phyloP scores from a whole-genome alignment of 805 yeast species.

The Candida sithepensis region DNA sequence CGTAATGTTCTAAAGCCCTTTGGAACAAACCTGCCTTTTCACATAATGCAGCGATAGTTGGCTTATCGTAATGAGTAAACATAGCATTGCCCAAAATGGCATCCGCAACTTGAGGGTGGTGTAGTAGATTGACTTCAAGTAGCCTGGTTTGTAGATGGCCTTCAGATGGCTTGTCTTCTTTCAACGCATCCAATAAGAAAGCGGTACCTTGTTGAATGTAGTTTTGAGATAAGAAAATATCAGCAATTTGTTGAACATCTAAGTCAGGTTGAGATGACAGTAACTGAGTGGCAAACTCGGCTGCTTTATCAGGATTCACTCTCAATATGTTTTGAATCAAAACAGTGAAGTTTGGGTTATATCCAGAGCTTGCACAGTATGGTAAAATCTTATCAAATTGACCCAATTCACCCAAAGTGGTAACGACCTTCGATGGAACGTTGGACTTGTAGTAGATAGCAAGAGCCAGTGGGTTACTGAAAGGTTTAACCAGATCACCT shows the following conservation, averaged over 20 bases:
- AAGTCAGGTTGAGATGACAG: conserved; percentile 60
- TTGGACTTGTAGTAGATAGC: conserved; percentile 86
- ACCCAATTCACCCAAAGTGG: conserved; percentile 89
- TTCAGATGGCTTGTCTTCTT: conserved; percentile 89
- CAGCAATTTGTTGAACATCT: conserved; percentile 84
- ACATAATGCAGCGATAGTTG: conserved; percentile 85
- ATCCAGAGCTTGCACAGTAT: conserved; percentile 84
- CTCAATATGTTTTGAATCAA: conserved; percentile 88
- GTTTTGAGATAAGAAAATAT: conserved; percentile 91
- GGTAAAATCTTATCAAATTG: conserved; percentile 96
- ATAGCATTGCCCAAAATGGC: conserved; percentile 94
- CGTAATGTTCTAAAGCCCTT: conserved; percentile 95
- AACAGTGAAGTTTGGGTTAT: conserved; percentile 85
- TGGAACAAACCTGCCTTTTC: conserved; percentile 96
- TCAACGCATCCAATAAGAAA: conserved; percentile 89
- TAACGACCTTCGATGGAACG: conserved; percentile 83
- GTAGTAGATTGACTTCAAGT: conserved; percentile 85
- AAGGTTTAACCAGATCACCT: conserved; percentile 92
- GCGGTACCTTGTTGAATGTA: conserved; percentile 98
- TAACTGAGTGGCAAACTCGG: conserved; percentile 91
- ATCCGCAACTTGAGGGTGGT: conserved; percentile 99
- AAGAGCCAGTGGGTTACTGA: conserved; percentile 79
- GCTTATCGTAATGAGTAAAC: conserved; percentile 93
- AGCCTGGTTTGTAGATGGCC: conserved; percentile 95
- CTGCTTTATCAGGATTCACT: conserved; percentile 95